Evolutionary conservation across 2,329 filamentous ascomycete species (phyloP), one percentile per base, ranked within the genome.

Genomic region (Colletotrichum chrysophilum): DNA sequence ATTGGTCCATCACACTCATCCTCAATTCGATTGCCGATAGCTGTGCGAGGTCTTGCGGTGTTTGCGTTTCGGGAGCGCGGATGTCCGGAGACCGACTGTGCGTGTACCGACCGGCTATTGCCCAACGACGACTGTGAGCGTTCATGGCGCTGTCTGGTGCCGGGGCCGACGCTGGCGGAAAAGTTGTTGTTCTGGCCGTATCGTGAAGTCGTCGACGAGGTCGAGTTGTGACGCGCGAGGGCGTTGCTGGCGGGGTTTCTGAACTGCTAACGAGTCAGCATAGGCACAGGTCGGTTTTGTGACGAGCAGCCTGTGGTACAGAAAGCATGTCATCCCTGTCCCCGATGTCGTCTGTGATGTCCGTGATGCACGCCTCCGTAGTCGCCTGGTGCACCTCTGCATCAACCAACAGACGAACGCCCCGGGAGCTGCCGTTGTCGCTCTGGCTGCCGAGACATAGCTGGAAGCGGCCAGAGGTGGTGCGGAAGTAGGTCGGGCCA

Each of bases 101-200:
- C 55, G 24, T 72, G 64, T 70, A 87, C 85, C 58, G 88, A 84
- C 76, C 89, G 88, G 77, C 80, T 84, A 62, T 84, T 86, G 28
- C 85, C 84, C 78, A 90, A 85, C 43, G 91, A 86, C 8, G 90
- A 88, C 76, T 90, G 87, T 4, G 90, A 87, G 70, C 91, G 89
- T 82, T 87, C 84, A 75, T 84, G 79, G 77, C 91, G 43, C 43
- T 52, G 43, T 52, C 43, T 52, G 43, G 43, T 89, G 16, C 87
- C 88, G 14, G 89, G 87, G 2, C 92, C 91, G 32, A 92, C 82
- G 79, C 90, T 93, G 76, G 88, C 90, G 16, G 90, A 87, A 77
- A 92, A 92, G 76, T 86, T 87, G 77, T 85, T 88, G 69, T 86
- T 85, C 1, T 67, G 16, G 34, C 60, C 65, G 26, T 76, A 66